Base-by-base conservation (phyloP, 768 basidiomycete genomes). In the Lentinula edodes region DNA sequence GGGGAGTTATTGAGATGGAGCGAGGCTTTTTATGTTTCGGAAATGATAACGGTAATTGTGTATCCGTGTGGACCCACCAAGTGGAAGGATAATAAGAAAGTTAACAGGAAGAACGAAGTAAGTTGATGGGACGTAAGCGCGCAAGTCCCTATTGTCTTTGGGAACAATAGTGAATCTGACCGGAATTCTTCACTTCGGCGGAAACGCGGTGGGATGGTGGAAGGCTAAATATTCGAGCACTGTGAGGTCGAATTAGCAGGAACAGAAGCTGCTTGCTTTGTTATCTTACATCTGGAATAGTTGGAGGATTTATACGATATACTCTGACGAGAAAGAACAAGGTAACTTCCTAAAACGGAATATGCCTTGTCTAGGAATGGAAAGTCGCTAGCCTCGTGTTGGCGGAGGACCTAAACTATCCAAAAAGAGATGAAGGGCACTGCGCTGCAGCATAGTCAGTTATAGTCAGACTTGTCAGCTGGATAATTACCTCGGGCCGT, bases 281-380 rank as follows among this genome's bases (percentile, higher is more conserved):
- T 35, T 60, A 9, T n/a, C 28, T 60, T 16, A 15, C 8, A 38
- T 52, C 41, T 41, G 18, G 28, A 34, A 8, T 5, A 32, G 50
- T 48, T 20, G 15, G 2, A 52, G 20, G 4, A 23, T 52, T 60
- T 60, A 60, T 60, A 60, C 10, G 38, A 39, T n/a, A 13, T 51
- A 23, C 35, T 41, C 9, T 7, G 7, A 20, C 35, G 59, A 52
- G 59, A 28, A 43, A 60, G 38, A 50, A 60, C 51, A 60, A 60
- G 51, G n/a, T 42, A 52, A 52, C n/a, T 20, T 32, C 59, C 39
- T 34, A 43, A 52, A 16, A 39, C 34, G 18, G 59, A 38, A 60
- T n/a, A 23, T 52, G 51, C 39, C 59, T 20, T 60, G 59, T 60
- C 48, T 35, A 45, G 20, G 58, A 36, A 60, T 35, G 43, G 57